Evolutionary conservation across 805 yeast genomes (phyloP), one percentile per base, ranked within the genome.

Genomic region (Schwanniomyces occidentalis): DNA sequence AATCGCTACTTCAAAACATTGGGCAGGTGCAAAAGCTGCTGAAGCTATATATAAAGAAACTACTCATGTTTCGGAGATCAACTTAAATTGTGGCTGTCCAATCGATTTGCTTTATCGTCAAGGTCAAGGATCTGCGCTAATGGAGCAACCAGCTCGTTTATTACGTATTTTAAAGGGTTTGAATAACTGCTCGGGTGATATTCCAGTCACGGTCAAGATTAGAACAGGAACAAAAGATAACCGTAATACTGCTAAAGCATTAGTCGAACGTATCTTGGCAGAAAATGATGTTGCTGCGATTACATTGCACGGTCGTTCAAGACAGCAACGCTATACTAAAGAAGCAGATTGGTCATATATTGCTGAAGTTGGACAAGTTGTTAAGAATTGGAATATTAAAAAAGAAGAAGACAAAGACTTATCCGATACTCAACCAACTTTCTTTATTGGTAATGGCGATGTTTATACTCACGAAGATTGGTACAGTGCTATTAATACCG

Each of bases 21-120:
- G 95, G 95, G 95, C 89, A 50, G 95, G 95, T 2, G 77, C 88
- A 17, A 88, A 88, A 58, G 95, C 96, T 2, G 81, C 93, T n/a
- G 96, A 93, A 58, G 80, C 82, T 6, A 63, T 87, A 15, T 66
- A 75, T 12, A 71, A 73, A 37, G 73, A 76, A 33, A 73, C 84
- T 15, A 66, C 79, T 9, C 58, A 73, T 38, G 77, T 85, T n/a
- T 75, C 83, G 19, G 98, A 93, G 54, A 68, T 93, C 45, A 93
- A 93, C 56, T 73, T 93, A 51, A 93, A 93, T 63, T 84, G 95
- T 54, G 99, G 99, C 2, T 93, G 99, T 60, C 99, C 99, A 10
- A 93, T 93, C 47, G 99, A 95, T 56, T 71, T 93, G 49, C 69
- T 93, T n/a, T 93, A 82, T 60, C 78, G 91, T 47, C 88, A 85